Evolutionary conservation across 1,284 basidiomycete genomes (phyloP), one percentile per base, ranked within the genome.

Genomic region (Moniliophthora roreri): DNA sequence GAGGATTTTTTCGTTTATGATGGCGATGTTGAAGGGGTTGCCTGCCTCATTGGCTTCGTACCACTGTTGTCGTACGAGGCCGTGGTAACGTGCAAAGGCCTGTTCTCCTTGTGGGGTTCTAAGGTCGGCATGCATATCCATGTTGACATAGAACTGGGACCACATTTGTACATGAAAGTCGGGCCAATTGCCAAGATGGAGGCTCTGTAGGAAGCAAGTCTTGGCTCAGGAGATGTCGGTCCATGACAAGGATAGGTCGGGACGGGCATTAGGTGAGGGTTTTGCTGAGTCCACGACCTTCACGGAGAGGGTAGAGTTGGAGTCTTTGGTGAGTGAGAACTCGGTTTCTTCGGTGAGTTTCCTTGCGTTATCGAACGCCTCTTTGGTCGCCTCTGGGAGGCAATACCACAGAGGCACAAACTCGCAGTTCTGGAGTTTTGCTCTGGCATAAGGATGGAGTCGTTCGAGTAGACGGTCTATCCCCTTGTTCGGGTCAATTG

Each of bases 51-150:
- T 39, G 3, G 18, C 24, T 1, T 39, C 21, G n/a, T 54, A 54
- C 48, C 48, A 54, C 15, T 41, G 26, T 9, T n/a, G 4, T 13
- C 41, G 41, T 38, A 47, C 35, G 2, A 34, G 32, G 0, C 40
- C 41, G 10, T 54, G 53, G 21, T 54, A 54, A 11, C 7, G 53
- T 11, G 41, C 53, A 26, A 54, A 51, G 0, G 40, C 40, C 3
- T 16, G 1, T 4, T 28, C 21, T 2, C 53, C 53, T 1, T 38
- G 6, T 3, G 6, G 5, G 8, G 32, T 7, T 3, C 23, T 38
- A 18, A 50, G 39, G 18, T 44, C 40, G 0, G 26, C 20, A 28
- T 54, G 53, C 38, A 50, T 44, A 1, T 54, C 52, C 52, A 50
- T 40, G 23, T 26, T 41, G 20, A 50, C 49, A 35, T 50, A 50